phyloP scores from a whole-genome alignment of 352 stramenopile genomes.

The Phytophthora sp. region DNA sequence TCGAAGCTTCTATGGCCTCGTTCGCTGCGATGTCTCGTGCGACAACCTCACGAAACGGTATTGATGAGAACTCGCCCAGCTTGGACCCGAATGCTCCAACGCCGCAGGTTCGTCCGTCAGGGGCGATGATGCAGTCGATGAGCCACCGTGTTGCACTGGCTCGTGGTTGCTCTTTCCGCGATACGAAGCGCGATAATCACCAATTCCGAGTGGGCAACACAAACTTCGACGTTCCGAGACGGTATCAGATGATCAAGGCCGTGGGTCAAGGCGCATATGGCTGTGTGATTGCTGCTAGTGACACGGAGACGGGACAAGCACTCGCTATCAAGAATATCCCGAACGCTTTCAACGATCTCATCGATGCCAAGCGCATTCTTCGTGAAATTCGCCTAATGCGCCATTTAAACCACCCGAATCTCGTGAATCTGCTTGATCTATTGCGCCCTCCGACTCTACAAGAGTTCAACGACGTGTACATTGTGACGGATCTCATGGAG shows the following conservation, averaged over 20 bases:
- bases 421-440: slow-evolving; percentile 85
- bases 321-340: slow-evolving; percentile 97
- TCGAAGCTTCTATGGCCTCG: slow-evolving; percentile 58
- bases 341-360: slow-evolving; percentile 91
- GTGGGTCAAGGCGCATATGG: slow-evolving; percentile 93
- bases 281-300: slow-evolving; percentile 89
- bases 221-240: slow-evolving; percentile 84
- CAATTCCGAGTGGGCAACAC: slow-evolving; percentile 89
- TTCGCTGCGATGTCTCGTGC: slow-evolving; percentile 45
- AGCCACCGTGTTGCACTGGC: slow-evolving; percentile 69
- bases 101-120: slow-evolving; percentile 52
- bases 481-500: slow-evolving; percentile 83
- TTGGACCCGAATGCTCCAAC: slow-evolving; percentile 62
- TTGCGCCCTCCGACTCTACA: slow-evolving; percentile 79
- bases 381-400: slow-evolving; percentile 90
- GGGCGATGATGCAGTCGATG: slow-evolving; percentile 48
- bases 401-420: slow-evolving; percentile 83
- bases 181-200: slow-evolving; percentile 86
- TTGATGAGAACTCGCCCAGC: slow-evolving; percentile 45
- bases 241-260: slow-evolving; percentile 91
- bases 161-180: slow-evolving; percentile 82
- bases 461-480: slow-evolving; percentile 91
- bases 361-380: slow-evolving; percentile 89
- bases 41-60: slow-evolving; percentile 26
- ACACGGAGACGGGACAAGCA: slow-evolving; percentile 86